phyloP scores from a whole-genome alignment of 2,329 filamentous ascomycete species.

The Aspergillus tamarii region DNA sequence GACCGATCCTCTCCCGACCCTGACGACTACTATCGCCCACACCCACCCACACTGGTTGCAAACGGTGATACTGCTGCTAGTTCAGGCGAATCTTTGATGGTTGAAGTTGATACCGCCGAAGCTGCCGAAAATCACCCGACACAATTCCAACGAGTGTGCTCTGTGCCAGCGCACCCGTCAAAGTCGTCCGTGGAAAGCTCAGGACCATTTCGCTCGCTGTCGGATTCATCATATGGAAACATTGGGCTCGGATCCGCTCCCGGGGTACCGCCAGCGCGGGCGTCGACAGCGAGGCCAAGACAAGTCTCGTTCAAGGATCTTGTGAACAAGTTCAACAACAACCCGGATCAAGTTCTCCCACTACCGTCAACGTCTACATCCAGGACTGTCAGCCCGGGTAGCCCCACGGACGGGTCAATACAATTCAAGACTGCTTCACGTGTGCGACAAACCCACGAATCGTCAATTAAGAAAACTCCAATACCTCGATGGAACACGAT shows the following conservation, averaged over 20 bases:
- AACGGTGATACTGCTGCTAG: constrained; percentile 29
- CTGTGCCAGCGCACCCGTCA: constrained; percentile 31
- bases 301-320: constrained; percentile 79
- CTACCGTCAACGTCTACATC: constrained; percentile 43
- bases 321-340: constrained; percentile 76
- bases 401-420: constrained; percentile 29
- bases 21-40: constrained; percentile 56
- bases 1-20: constrained; percentile 46
- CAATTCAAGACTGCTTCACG: constrained; percentile 34
- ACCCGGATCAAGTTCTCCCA: constrained; percentile 50
- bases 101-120: constrained; percentile 26
- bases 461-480: constrained; percentile 16
- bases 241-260: constrained; percentile 23
- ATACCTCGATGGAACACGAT: constrained; percentile 24
- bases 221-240: constrained; percentile 32
- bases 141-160: constrained; percentile 26
- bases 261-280: constrained; percentile 17
- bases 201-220: constrained; percentile 36
- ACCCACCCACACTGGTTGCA: constrained; percentile 39
- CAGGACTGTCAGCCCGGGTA: constrained; percentile 40
- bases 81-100: constrained; percentile 22
- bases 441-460: constrained; percentile 26
- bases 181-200: constrained; percentile 26
- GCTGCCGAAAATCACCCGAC: constrained; percentile 21
- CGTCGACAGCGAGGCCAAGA: constrained; percentile 36